Evolutionary conservation across 306 rosid species (phyloP).

Genomic region (Canavalia ensiformis): DNA sequence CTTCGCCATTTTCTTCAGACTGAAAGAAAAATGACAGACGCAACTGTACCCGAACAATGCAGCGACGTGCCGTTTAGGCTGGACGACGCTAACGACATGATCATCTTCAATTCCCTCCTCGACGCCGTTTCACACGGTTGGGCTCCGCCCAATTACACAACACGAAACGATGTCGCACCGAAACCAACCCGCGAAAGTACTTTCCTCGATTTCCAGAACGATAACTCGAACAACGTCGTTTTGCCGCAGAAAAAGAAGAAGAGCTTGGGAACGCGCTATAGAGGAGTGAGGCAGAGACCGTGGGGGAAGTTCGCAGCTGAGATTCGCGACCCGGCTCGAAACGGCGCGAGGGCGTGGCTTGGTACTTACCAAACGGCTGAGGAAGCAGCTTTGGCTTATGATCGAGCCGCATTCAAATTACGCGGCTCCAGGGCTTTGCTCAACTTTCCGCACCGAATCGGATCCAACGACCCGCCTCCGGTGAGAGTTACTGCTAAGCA

Average conservation of each 20-base stretch:
- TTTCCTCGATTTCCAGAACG: background rate
- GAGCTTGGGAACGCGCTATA: slow-evolving; percentile 48
- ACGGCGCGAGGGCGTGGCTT: slow-evolving; percentile 70
- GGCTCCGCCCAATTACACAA: slow-evolving; percentile 52
- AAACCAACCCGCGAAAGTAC: background rate
- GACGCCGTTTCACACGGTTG: slow-evolving; percentile 58
- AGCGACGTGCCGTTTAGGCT: slow-evolving; percentile 61
- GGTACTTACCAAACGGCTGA: slow-evolving; percentile 73
- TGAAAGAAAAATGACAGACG: background rate
- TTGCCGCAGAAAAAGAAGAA: background rate
- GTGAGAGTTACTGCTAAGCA: slow-evolving; percentile 55
- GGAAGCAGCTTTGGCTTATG: slow-evolving; percentile 74
- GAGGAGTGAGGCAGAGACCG: slow-evolving; percentile 68
- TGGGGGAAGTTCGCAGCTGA: slow-evolving; percentile 74
- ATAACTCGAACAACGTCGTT: background rate
- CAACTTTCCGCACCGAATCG: slow-evolving; percentile 67
- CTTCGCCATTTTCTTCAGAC: background rate
- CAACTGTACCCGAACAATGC: slow-evolving; percentile 55
- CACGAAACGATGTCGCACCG: background rate
- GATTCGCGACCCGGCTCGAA: slow-evolving; percentile 68
- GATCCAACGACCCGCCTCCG: slow-evolving; percentile 62
- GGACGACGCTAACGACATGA: slow-evolving; percentile 64
- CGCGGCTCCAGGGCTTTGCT: slow-evolving; percentile 72
- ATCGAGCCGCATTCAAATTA: slow-evolving; percentile 62
- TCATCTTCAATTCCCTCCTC: slow-evolving; percentile 55